Evolutionary conservation across 192 early-diverging fungal genomes (phyloP).

Genomic region (Backusella australiensis): DNA sequence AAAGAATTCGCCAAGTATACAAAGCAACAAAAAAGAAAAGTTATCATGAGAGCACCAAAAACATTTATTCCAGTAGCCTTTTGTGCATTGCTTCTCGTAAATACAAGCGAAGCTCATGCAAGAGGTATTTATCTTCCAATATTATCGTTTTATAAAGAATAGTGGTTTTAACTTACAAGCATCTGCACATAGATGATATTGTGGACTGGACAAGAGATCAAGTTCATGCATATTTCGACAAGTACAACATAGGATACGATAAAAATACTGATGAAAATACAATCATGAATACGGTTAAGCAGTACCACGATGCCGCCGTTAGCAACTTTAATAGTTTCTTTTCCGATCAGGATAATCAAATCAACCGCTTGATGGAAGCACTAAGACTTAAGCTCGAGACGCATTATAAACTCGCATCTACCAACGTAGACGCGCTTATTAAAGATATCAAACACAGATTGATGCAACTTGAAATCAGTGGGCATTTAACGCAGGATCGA

Average conservation of each 20-base stretch:
- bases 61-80: not conserved
- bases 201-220: constrained; percentile 24
- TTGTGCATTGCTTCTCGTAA: not conserved
- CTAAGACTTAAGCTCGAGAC: constrained; percentile 13
- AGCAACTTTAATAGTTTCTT: constrained; percentile 11
- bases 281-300: constrained; percentile 16
- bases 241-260: constrained; percentile 32
- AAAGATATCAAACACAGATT: constrained; percentile 12
- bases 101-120: not conserved
- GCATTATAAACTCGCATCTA: constrained; percentile 7
- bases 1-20: not conserved
- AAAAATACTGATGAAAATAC: constrained; percentile 2
- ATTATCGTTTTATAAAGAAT: not conserved
- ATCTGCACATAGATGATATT: constrained; percentile 8
- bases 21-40: not conserved
- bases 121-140: not conserved
- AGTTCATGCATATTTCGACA: constrained; percentile 15
- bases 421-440: constrained; percentile 16
- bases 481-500: constrained; percentile 16
- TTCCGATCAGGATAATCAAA: constrained; percentile 9
- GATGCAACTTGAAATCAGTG: constrained; percentile 12
- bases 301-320: constrained; percentile 21
- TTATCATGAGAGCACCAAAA: not conserved
- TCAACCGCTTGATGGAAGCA: constrained; percentile 12
- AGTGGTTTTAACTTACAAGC: not conserved